phyloP scores from a whole-genome alignment of 2,329 filamentous ascomycete genomes.

The Alternaria conjuncta region DNA sequence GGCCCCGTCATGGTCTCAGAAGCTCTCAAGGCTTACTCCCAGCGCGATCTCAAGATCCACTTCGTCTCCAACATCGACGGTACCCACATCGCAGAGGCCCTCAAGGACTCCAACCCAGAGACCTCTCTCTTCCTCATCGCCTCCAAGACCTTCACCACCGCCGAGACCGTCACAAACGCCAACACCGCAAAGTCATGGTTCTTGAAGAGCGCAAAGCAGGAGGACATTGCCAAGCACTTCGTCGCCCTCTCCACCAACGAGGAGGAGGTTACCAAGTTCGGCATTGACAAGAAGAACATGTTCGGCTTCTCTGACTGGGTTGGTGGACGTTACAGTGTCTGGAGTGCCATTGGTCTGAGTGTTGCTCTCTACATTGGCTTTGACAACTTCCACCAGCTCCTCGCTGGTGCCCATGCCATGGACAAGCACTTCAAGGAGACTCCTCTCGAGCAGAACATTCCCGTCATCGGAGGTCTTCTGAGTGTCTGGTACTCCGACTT shows the following conservation, averaged over 20 bases:
- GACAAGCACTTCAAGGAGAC: constrained; percentile 96
- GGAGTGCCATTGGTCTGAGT: constrained; percentile 96
- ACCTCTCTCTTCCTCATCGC: constrained; percentile 98
- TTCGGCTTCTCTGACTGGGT: constrained; percentile 99
- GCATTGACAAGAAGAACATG: constrained; percentile 99
- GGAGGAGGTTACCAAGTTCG: constrained; percentile 94
- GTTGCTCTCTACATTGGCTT: constrained; percentile 94
- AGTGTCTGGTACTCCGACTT: constrained; percentile 99
- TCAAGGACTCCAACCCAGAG: constrained; percentile 88
- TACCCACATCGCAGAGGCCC: constrained; percentile 94
- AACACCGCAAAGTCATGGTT: constrained; percentile 98
- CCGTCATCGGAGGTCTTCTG: constrained; percentile 85
- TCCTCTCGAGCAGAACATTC: constrained; percentile 93
- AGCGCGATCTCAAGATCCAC: constrained; percentile 85
- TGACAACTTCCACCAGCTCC: constrained; percentile 97
- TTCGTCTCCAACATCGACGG: constrained; percentile 99
- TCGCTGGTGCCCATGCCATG: constrained; percentile 94
- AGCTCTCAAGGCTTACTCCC: constrained; percentile 92
- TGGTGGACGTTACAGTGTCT: constrained; percentile 96
- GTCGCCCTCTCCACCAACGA: constrained; percentile 97
- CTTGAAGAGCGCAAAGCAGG: constrained; percentile 81
- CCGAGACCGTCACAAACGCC: constrained; percentile 95
- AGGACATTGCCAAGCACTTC: constrained; percentile 94
- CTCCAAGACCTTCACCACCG: constrained; percentile 99
- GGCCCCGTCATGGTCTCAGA: constrained; percentile 99